Conservation (phyloP, 2,329 filamentous ascomycete species). For the Talaromyces sp. region DNA sequence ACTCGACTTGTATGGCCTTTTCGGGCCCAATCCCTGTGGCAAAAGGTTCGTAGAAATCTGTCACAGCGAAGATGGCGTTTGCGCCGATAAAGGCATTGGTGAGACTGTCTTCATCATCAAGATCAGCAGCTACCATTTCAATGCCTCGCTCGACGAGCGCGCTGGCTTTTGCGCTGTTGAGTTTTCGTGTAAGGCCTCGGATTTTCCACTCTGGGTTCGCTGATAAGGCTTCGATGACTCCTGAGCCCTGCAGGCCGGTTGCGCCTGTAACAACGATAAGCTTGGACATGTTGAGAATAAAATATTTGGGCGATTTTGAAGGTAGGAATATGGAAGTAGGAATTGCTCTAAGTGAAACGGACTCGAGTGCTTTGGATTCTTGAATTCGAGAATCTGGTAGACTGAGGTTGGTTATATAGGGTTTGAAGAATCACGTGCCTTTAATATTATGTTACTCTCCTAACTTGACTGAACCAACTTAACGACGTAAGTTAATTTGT, state of each 20-base stretch:
- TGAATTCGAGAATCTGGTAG: no score
- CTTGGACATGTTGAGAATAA: conserved; percentile 20
- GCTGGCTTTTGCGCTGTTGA: conserved; percentile 20
- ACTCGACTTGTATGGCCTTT: not conserved
- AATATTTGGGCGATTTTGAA: no score
- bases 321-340: no score
- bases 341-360: not conserved
- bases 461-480: no score
- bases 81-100: conserved; percentile 37
- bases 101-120: conserved; percentile 27
- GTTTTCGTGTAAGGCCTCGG: conserved; percentile 30
- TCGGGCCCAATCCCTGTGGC: conserved; percentile 1
- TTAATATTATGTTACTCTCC: no score
- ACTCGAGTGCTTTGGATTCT: no score
- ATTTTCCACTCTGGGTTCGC: conserved; percentile 17
- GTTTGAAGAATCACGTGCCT: no score
- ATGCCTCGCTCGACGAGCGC: conserved; percentile 22
- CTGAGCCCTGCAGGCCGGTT: conserved; percentile 27
- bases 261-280: conserved; percentile 33
- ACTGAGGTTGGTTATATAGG: no score
- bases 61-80: conserved; percentile 51
- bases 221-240: conserved; percentile 5
- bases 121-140: conserved; percentile 26
- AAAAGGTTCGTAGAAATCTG: conserved; percentile 43
- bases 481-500: no score